Base-by-base conservation (phyloP, 768 basidiomycete genomes). In the Melanogaster broomeanus region DNA sequence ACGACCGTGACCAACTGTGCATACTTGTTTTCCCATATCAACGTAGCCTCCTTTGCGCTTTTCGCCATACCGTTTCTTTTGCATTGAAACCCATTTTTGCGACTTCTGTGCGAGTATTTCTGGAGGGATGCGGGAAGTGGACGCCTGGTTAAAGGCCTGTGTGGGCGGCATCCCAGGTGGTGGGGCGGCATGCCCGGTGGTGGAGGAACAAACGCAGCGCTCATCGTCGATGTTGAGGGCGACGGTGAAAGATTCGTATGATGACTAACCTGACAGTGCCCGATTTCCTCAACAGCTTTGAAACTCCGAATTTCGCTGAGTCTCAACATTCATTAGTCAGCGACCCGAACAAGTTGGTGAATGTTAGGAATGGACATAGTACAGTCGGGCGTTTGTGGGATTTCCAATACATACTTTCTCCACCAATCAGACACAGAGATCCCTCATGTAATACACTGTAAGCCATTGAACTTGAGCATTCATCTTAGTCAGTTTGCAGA, bases 51-150 rank as follows among this genome's bases (percentile, higher is more conserved):
- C 90, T 70, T 85, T 91, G 56, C 91, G 77, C 77, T 90, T 94
- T 75, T 89, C 91, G 48, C 93, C 93, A 58, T 93, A 97, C 53
- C 93, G 81, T 72, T 88, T 93, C 73, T 79, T 86, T 75, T 96
- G 93, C 86, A 93, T 89, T 62, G 91, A 88, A 49, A 90, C 76
- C 93, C 93, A 98, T 78, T 98, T 98, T 75, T 93, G 87, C 33
- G 91, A 87, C 76, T 98, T 99, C 72, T 90, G 86, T 31, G 86
- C 84, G 61, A 98, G 80, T 55, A 88, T 83, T 77, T 85, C 85
- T 15, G 77, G 77, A 35, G 81, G 74, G 61, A 88, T 74, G 28
- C 72, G 71, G 10, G 76, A 74, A 19, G 71, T 60, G 2, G 68
- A 68, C 1, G 75, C 62, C 49, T 72, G 71, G 19, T 53, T 59